Evolutionary conservation across 129 eudicot genomes (phyloP).

Genomic region (Heracleum sosnowskyi): DNA sequence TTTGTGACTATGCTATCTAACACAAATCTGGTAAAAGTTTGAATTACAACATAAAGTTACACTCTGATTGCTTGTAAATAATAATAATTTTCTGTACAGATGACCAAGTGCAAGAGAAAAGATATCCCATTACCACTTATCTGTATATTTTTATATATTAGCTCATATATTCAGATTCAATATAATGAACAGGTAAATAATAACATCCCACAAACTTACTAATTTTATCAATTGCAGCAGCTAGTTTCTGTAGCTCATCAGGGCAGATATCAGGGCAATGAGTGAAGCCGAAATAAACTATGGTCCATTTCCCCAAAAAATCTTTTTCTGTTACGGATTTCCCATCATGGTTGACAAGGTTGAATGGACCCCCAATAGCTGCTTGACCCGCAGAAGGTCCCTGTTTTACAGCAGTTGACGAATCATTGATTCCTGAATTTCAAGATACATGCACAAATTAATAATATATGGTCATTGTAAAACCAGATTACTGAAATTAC

Average conservation of each 20-base stretch:
- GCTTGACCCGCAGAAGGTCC: conserved; percentile 96
- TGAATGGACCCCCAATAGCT: conserved; percentile 88
- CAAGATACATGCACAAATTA: not conserved
- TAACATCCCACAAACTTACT: conserved; percentile 38
- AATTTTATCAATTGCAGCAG: conserved; percentile 77
- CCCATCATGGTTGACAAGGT: conserved; percentile 81
- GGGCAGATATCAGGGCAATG: conserved; percentile 98
- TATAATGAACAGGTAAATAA: not conserved
- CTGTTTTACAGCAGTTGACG: conserved; percentile 63
- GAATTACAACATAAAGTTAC: not conserved
- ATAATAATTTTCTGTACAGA: too few relatives aligned
- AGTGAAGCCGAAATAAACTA: conserved; percentile 86
- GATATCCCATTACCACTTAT: not conserved
- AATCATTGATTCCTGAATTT: conserved; percentile 43
- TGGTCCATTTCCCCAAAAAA: conserved; percentile 76
- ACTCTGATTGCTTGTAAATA: not conserved
- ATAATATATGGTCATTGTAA: not conserved
- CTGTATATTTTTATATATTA: not conserved
- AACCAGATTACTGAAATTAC: not conserved
- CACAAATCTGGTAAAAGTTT: not conserved
- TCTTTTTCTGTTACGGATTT: conserved; percentile 71
- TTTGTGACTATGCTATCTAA: not conserved
- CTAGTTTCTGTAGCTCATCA: conserved; percentile 86
- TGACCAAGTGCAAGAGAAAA: not conserved
- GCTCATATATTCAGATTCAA: not conserved